Base-by-base conservation (phyloP, 176 grass and related monocot genomes). In the Calamus simplicifolius region DNA sequence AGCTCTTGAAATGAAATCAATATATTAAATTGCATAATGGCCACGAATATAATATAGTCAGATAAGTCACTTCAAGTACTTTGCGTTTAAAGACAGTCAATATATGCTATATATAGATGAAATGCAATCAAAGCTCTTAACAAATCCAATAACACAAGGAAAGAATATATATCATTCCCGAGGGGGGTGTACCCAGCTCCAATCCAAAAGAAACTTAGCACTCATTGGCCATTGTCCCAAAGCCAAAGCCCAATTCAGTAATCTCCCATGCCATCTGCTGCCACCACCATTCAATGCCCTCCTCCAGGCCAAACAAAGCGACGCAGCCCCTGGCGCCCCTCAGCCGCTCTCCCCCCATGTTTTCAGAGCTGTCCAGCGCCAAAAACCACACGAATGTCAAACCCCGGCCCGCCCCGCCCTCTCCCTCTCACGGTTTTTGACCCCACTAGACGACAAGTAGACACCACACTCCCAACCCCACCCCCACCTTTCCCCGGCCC, bases 91-190 rank as follows among this genome's bases (percentile, higher is more conserved):
- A 16, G 17, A 26, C 5, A 38, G 19, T 19, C 35, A 64, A 15
- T 48, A 52, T 66, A 15, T 17, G 51, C 35, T 53, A 8, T 21
- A 17, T 30, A 12, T 29, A 29, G 26, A 21, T 17, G 50, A 69
- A 59, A 64, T 56, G 56, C 62, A 79, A 67, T 62, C 29, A 82
- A 80, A 77, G 63, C 69, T 77, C 64, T 6, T 6, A 25, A 21
- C 16, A 72, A 29, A 53, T 6, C 54, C 53, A 67, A 71, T 67
- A 60, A 63, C 67, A 29, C 67, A 48, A 66, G 80, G 67, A 71
- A 81, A 71, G 71, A 79, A 79, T 81, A 68, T 73, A 30, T 72
- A 66, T 89, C 89, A 73, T 95, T 89, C 79, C 82, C 90, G 77
- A 95, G 79, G 69, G 65, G 51, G 19, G 28, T 4, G 8, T 1